phyloP scores from a whole-genome alignment of 495 filamentous ascomycete genomes.

The Schizothecium vesticola region DNA sequence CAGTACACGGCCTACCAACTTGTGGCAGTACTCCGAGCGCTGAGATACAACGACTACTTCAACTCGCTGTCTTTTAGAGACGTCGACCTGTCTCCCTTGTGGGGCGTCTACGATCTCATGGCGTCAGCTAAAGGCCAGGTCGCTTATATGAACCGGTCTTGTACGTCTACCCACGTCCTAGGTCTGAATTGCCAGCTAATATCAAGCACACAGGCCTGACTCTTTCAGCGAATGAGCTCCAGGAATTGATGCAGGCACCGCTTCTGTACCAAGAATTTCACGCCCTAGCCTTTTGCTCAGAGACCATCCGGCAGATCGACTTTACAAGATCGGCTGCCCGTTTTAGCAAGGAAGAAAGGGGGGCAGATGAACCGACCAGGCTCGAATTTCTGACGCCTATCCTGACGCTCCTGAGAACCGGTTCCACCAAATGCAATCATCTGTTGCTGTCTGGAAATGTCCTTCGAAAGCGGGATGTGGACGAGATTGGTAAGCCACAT shows the following conservation, averaged over 20 bases:
- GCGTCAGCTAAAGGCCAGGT: slow-evolving; percentile 20
- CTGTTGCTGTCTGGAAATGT: slow-evolving; percentile 25
- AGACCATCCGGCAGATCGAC: slow-evolving; percentile 41
- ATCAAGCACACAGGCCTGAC: slow-evolving; percentile 17
- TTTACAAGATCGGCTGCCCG: slow-evolving; percentile 31
- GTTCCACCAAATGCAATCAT: slow-evolving; percentile 27
- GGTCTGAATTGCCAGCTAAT: slow-evolving; percentile 5
- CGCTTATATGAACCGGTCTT: slow-evolving; percentile 28
- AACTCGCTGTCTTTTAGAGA: slow-evolving; percentile 75
- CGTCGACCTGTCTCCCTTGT: slow-evolving; percentile 52
- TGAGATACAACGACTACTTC: slow-evolving; percentile 92
- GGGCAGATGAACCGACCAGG: background rate
- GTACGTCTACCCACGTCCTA: slow-evolving; percentile 14
- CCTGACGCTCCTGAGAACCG: slow-evolving; percentile 24
- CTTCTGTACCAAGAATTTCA: slow-evolving; percentile 45
- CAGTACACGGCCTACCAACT: slow-evolving; percentile 71
- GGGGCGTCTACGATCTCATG: slow-evolving; percentile 28
- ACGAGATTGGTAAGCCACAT: slow-evolving; percentile 24
- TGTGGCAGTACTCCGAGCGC: slow-evolving; percentile 75
- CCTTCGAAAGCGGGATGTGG: slow-evolving; percentile 22
- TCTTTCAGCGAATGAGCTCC: slow-evolving; percentile 29
- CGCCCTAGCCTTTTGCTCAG: slow-evolving; percentile 41
- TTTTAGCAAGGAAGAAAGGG: slow-evolving; percentile 4
- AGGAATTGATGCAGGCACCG: slow-evolving; percentile 33
- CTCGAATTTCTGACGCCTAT: slow-evolving; percentile 31